Percentiles rank a stretch among this genome's conserved stretches.
Conservation (phyloP, 371 early-diverging fungal genomes). For the Mortierella sp. region DNA sequence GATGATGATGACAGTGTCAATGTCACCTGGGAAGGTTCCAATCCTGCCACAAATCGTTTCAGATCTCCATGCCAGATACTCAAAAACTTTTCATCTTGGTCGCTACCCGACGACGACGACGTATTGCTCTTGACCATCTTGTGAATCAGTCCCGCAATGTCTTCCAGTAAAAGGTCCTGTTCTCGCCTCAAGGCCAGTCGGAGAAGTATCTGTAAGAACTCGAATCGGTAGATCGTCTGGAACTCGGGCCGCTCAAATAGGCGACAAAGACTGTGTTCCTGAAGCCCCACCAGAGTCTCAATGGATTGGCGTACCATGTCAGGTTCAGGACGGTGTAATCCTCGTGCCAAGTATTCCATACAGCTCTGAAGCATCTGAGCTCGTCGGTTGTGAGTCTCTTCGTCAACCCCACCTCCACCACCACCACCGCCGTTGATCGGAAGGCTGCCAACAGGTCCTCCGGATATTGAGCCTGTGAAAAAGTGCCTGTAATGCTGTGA, state of each 20-base stretch:
- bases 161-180: slow-evolving; percentile 44
- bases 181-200: slow-evolving; percentile 23
- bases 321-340: slow-evolving; percentile 37
- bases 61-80: slow-evolving; percentile 36
- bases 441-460: too few species aligned
- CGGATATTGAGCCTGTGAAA: too few species aligned
- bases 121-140: slow-evolving; percentile 25
- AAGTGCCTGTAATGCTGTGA: slow-evolving; percentile 27
- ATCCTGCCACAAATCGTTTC: slow-evolving; percentile 28
- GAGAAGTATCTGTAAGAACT: slow-evolving; percentile 38
- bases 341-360: slow-evolving; percentile 42
- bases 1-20: not conserved
- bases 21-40: slow-evolving; percentile 28
- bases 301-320: slow-evolving; percentile 39
- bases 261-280: slow-evolving; percentile 31
- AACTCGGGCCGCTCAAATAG: slow-evolving; percentile 45
- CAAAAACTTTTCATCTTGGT: slow-evolving; percentile 18
- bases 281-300: slow-evolving; percentile 18
- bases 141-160: slow-evolving; percentile 35
- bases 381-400: too few species aligned
- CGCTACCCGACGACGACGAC: too few species aligned
- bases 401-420: not conserved
- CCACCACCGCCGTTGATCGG: not conserved
- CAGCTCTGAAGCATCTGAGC: slow-evolving; percentile 30
- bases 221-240: slow-evolving; percentile 21